phyloP scores from a whole-genome alignment of 2,329 filamentous ascomycete species.

The Aspergillus flavus region DNA sequence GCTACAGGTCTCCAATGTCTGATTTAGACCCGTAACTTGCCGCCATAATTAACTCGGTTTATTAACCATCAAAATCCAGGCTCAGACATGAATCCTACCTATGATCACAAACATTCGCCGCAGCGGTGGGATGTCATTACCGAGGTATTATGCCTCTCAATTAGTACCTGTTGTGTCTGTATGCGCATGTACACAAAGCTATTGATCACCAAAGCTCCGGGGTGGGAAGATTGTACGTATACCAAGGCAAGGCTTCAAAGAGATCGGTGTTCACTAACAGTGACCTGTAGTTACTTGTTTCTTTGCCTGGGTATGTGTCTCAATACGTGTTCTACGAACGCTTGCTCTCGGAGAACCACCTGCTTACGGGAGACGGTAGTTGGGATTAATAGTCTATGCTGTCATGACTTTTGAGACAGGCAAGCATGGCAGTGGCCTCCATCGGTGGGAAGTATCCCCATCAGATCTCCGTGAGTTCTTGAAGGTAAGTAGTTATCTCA shows the following conservation, averaged over 20 bases:
- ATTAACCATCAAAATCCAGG: background rate
- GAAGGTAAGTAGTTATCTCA: slow-evolving; percentile 14
- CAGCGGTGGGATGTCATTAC: slow-evolving; percentile 23
- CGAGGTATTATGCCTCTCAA: slow-evolving; percentile 19
- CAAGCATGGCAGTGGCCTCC: slow-evolving; percentile 25
- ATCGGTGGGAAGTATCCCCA: slow-evolving; percentile 20
- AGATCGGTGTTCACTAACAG: slow-evolving; percentile 1
- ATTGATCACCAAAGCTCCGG: slow-evolving; percentile 25
- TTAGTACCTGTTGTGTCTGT: slow-evolving; percentile 22
- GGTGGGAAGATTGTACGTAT: slow-evolving; percentile 28
- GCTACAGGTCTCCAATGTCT: background rate
- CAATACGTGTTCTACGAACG: background rate
- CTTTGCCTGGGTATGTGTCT: slow-evolving; percentile 23
- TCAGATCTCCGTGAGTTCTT: slow-evolving; percentile 21
- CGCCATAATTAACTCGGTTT: background rate
- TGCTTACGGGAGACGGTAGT: slow-evolving; percentile 9
- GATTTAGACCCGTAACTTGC: background rate
- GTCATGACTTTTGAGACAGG: slow-evolving; percentile 24
- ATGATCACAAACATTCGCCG: slow-evolving; percentile 15
- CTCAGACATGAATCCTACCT: background rate
- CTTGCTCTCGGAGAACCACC: background rate
- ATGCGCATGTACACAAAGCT: slow-evolving; percentile 31
- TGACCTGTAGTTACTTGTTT: slow-evolving; percentile 20
- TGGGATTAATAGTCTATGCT: slow-evolving; percentile 27
- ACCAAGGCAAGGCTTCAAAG: background rate